Percentiles rank a stretch among this genome's conserved stretches.
Conservation (phyloP, 179 eudicot genomes). For the Amaranthus tricolor region DNA sequence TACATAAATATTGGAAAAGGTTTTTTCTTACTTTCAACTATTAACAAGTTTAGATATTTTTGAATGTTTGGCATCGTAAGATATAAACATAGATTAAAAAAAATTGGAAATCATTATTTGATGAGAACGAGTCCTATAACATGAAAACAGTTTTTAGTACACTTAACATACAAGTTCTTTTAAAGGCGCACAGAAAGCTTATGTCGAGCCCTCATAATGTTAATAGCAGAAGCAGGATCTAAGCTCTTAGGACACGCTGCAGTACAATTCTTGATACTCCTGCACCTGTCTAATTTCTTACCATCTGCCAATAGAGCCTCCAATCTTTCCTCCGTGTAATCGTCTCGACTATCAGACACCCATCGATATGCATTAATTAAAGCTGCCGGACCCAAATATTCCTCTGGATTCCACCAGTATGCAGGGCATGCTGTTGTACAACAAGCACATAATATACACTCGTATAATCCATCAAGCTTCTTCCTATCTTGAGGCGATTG, state of each 20-base stretch:
- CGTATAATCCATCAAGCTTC: constrained; percentile 73
- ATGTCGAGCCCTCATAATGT: constrained; percentile 54
- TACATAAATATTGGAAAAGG: no score
- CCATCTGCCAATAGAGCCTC: constrained; percentile 59
- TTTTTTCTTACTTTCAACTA: no score
- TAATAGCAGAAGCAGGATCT: constrained; percentile 60
- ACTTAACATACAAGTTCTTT: constrained; percentile 8
- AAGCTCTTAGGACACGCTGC: constrained; percentile 68
- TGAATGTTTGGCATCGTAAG: neutral
- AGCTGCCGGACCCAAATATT: constrained; percentile 71
- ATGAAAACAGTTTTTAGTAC: no score
- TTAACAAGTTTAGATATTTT: no score
- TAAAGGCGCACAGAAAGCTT: constrained; percentile 33
- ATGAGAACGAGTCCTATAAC: no score
- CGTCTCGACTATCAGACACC: constrained; percentile 72
- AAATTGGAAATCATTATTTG: no score
- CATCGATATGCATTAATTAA: constrained; percentile 67
- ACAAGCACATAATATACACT: constrained; percentile 85
- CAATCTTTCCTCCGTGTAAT: constrained; percentile 52
- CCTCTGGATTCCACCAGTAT: constrained; percentile 87
- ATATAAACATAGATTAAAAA: no score
- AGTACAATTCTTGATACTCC: constrained; percentile 62
- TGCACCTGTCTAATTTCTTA: constrained; percentile 48
- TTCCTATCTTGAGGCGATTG: constrained; percentile 51
- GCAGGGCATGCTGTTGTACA: constrained; percentile 80